A percentile compares a stretch with the other conserved stretches of the same genome.
Evolutionary conservation across 345 rosid genomes (phyloP).

Genomic region (Acer saccharum): DNA sequence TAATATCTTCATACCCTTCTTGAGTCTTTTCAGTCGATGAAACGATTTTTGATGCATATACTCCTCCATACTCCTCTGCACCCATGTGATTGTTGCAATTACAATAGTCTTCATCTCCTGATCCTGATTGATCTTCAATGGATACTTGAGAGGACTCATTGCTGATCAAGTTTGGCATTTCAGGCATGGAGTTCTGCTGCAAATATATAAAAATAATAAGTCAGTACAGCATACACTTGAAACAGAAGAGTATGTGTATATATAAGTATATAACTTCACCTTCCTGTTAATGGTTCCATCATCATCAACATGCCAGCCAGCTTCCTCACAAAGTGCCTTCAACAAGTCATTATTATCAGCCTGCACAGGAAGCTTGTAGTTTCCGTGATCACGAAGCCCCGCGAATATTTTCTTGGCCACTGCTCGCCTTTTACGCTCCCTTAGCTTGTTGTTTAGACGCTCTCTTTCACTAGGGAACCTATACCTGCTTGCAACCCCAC

Average conservation of each 20-base stretch:
- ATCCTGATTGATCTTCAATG: conserved; percentile 6
- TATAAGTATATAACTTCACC: conserved; percentile 12
- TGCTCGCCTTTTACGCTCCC: conserved; percentile 42
- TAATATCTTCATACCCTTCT: conserved; percentile 3
- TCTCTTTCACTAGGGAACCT: conserved; percentile 42
- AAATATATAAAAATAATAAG: background rate
- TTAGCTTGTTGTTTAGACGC: conserved; percentile 38
- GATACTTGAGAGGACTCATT: background rate
- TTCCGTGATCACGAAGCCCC: conserved; percentile 46
- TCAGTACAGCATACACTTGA: background rate
- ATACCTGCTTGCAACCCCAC: conserved; percentile 20
- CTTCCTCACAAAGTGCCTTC: conserved; percentile 49
- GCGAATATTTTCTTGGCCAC: conserved; percentile 45
- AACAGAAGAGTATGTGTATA: background rate
- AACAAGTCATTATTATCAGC: conserved; percentile 45
- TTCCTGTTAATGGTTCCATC: conserved; percentile 49
- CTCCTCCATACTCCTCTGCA: background rate
- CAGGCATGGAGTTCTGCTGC: background rate
- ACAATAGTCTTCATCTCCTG: conserved; percentile 9
- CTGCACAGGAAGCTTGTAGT: conserved; percentile 42
- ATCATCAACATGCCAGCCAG: conserved; percentile 53
- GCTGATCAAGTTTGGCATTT: background rate
- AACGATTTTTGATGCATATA: background rate
- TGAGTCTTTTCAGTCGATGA: conserved; percentile 4
- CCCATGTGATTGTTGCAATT: background rate